These are phyloP conservation scores for Phaffia tasmanica DNA, from an alignment of 768 basidiomycete species.

Conservation along the genomic window DNA sequence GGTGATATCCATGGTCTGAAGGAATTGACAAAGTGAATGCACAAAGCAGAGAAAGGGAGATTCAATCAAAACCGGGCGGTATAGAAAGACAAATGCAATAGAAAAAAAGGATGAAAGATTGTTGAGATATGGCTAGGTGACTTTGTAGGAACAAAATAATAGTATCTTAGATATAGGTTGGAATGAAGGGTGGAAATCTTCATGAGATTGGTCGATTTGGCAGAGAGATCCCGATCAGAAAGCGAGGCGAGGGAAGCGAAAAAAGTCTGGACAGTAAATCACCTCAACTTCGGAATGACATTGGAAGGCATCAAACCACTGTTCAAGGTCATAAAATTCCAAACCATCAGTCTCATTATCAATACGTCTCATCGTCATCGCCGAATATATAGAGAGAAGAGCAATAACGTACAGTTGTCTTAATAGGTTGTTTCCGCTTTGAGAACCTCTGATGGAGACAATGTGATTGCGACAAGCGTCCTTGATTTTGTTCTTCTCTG, in stretches of 20 bases:
- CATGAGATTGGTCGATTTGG: too few relatives aligned
- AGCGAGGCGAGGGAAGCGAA: background rate
- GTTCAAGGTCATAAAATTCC: background rate
- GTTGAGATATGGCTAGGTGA: background rate
- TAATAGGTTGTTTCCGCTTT: slow-evolving; percentile 35
- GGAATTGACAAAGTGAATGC: too few relatives aligned
- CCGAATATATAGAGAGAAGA: background rate
- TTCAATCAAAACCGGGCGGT: background rate
- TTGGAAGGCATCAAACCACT: slow-evolving; percentile 24
- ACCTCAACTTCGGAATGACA: slow-evolving; percentile 21
- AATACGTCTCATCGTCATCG: background rate
- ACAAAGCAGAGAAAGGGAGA: too few relatives aligned
- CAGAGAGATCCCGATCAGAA: background rate
- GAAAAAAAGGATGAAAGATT: background rate
- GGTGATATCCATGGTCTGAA: too few relatives aligned
- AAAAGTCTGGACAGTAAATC: background rate
- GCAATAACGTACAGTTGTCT: slow-evolving; percentile 31
- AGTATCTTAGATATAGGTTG: background rate
- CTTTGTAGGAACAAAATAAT: background rate
- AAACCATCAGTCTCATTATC: too few relatives aligned
- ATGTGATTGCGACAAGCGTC: slow-evolving; percentile 31
- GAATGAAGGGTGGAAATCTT: too few relatives aligned
- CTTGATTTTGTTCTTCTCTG: slow-evolving; percentile 31
- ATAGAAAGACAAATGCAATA: background rate
- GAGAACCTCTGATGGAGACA: slow-evolving; percentile 34